phyloP scores from a whole-genome alignment of 176 grass and related monocot genomes.

The Zoysia japonica region DNA sequence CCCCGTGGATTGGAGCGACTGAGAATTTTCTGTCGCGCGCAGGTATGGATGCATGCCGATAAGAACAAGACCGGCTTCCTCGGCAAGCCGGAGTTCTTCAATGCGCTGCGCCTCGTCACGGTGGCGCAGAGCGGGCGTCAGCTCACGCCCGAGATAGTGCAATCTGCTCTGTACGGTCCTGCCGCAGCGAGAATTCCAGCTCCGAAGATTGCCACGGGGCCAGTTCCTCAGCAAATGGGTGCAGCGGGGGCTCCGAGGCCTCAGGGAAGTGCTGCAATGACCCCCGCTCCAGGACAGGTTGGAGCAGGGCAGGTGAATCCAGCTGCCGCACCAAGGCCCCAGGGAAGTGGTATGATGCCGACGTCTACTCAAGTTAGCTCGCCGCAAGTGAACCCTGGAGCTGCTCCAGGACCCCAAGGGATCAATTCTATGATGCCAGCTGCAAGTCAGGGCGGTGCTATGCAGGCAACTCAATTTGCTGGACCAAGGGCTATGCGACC shows the following conservation, averaged over 20 bases:
- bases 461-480: slow-evolving; percentile 59
- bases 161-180: slow-evolving; percentile 87
- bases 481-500: slow-evolving; percentile 49
- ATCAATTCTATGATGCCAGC: slow-evolving; percentile 49
- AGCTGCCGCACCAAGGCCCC: slow-evolving; percentile 32
- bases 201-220: slow-evolving; percentile 66
- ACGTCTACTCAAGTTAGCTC: slow-evolving; percentile 48
- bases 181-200: slow-evolving; percentile 87
- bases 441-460: slow-evolving; percentile 55
- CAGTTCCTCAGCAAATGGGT: slow-evolving; percentile 40
- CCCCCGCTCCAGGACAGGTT: slow-evolving; percentile 42
- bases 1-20: slow-evolving; percentile 20
- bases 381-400: slow-evolving; percentile 41
- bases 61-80: slow-evolving; percentile 92
- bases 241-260: slow-evolving; percentile 42
- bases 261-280: slow-evolving; percentile 37
- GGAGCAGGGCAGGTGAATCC: slow-evolving; percentile 46
- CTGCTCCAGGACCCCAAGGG: slow-evolving; percentile 48
- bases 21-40: slow-evolving; percentile 21
- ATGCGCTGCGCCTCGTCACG: slow-evolving; percentile 85
- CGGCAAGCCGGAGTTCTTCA: slow-evolving; percentile 93
- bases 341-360: slow-evolving; percentile 38
- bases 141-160: slow-evolving; percentile 88
- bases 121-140: slow-evolving; percentile 93
- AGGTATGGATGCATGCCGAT: slow-evolving; percentile 99